Base-by-base conservation (phyloP, 192 early-diverging fungal species). In the Oehlia diaphana region DNA sequence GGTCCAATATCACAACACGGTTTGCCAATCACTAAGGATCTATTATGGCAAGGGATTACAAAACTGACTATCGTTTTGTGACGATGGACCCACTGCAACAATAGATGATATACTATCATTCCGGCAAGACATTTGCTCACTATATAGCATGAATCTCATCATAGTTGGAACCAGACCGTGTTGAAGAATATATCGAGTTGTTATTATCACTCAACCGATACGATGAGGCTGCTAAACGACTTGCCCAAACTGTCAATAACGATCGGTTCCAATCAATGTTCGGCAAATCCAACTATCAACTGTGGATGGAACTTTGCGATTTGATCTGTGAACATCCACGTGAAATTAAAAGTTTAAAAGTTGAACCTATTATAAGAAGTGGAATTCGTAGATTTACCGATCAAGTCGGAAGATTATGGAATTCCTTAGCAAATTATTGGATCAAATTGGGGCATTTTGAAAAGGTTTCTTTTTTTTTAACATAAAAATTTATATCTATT, bases 401-500 rank as follows among this genome's bases (percentile, higher is more conserved):
- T 83, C 92, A 94, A 80, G 95, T 93, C 4, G 97, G 96, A n/a
- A 89, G 91, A 72, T 82, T 97, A 64, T 99, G 96, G 92, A 92
- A 92, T 68, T 88, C 90, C 50, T 86, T 99, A 35, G 96, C 96
- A 0, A 90, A 86, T 76, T 95, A 92, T 81, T 94, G 89, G 85
- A 93, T 96, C 47, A 88, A 94, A 64, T 83, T 88, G 21, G 90
- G 89, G 13, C 89, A 93, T 76, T 89, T 94, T 79, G 97, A 98
- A 79, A 93, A 89, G 68, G 74, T 47, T 19, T 61, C 42, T 4
- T 86, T 87, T 80, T 23, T 23, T 23, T 63, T 63, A 63, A 0
- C 0, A 23, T 26, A 63, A 9, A 0, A 47, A 47, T 47, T 12
- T 12, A 47, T 10, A 0, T 9, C 9, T 0, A 12, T 47, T 47